Evolutionary conservation across 257 asterid species (phyloP).

Genomic region (Nicotiana tabacum): DNA sequence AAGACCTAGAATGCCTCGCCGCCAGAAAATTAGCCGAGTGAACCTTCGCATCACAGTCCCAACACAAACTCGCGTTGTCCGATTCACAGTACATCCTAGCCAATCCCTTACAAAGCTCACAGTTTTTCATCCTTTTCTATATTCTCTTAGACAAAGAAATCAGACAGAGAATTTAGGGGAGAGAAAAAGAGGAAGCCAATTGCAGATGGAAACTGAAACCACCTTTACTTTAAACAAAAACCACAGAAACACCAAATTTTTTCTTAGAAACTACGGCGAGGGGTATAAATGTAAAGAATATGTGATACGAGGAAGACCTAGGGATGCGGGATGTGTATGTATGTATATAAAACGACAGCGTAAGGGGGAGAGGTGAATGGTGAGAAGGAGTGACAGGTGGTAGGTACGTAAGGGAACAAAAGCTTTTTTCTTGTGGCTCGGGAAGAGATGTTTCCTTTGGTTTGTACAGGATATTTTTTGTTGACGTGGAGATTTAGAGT

Average conservation of each 20-base stretch:
- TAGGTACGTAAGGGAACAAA: constrained; percentile 12
- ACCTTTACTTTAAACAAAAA: not conserved
- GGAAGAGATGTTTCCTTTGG: constrained; percentile 24
- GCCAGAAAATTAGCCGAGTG: constrained; percentile 82
- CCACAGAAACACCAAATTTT: not conserved
- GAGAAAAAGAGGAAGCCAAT: not conserved
- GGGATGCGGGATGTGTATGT: constrained; percentile 11
- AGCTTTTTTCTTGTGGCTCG: not conserved
- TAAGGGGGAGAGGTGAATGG: constrained; percentile 20
- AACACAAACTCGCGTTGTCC: constrained; percentile 67
- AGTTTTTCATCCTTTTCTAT: constrained; percentile 31
- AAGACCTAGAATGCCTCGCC: constrained; percentile 63
- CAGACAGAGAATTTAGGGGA: not conserved
- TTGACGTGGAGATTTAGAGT: constrained; percentile 26
- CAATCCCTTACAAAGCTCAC: constrained; percentile 53
- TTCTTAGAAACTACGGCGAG: not conserved
- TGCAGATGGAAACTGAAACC: not conserved
- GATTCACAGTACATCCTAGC: constrained; percentile 69
- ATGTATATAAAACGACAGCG: constrained; percentile 27
- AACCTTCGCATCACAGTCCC: constrained; percentile 77
- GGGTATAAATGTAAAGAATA: not conserved
- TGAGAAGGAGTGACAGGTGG: constrained; percentile 35
- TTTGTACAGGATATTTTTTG: constrained; percentile 32
- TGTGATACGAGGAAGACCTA: not conserved
- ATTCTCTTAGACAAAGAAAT: not conserved